Base-by-base conservation (phyloP, 768 basidiomycete genomes). In the Kwoniella botswanensis region DNA sequence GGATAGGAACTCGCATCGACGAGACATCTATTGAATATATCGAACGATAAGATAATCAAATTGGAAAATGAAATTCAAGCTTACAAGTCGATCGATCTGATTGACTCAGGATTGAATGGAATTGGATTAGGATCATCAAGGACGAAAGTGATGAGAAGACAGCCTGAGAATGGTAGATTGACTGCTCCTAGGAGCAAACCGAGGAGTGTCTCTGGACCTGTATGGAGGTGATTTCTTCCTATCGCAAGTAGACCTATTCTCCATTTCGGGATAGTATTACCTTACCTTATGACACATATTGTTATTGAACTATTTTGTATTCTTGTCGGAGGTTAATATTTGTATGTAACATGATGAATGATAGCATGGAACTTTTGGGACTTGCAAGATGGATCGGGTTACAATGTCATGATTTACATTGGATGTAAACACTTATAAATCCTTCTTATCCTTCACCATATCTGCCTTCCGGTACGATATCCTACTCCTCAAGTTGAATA, bases 1-100 rank as follows among this genome's bases (percentile, higher is more conserved):
- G 26, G 5, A 41, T 60, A 80, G 76, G 79, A 81, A 67, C 71
- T 81, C 13, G 79, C 78, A 7, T 52, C 74, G 9, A 79, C 79
- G 3, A 76, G 79, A 60, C 71, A 72, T 63, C 42, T 72, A 53
- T 64, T 81, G n/a, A 81, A 81, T 61, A 50, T 46, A 15, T 71
- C 79, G 22, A 73, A 76, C 41, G 71, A 77, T 53, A 58, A 63
- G 35, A 72, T 81, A 26, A 6, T 22, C 10, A 41, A 22, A 12
- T 57, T 81, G 7, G 46, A 69, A 26, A 22, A 58, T 26, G 79
- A 81, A 50, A 63, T 74, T n/a, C 68, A 73, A 12, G 62, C 76
- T 15, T 79, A 77, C 63, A 79, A 71, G 41, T 71, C 74, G 1
- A 72, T 81, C 26, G 71, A 74, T 17, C 61, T 62, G 41, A 69